Evolutionary conservation across 1,284 basidiomycete species (phyloP).

Genomic region (Cryptococcus wingfieldii): DNA sequence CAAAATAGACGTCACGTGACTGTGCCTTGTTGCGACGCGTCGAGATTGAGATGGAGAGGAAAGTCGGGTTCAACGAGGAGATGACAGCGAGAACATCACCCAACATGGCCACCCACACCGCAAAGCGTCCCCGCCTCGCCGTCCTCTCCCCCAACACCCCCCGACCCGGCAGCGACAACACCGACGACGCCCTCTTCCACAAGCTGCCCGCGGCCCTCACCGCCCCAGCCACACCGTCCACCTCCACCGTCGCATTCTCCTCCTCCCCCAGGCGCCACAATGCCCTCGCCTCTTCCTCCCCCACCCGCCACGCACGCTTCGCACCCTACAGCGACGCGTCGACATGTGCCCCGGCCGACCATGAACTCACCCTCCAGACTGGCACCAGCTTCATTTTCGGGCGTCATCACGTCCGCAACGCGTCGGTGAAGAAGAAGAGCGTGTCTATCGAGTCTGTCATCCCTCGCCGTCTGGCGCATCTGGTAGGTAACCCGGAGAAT

Average conservation of each 20-base stretch:
- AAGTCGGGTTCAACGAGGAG: too few relatives aligned
- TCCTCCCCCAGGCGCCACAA: constrained; percentile 33
- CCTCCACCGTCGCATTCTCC: constrained; percentile 41
- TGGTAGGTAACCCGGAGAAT: constrained; percentile 12
- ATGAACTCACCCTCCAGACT: constrained; percentile 13
- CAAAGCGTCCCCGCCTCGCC: too few relatives aligned
- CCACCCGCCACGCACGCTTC: neutral
- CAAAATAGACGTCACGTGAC: too few relatives aligned
- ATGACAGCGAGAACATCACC: too few relatives aligned
- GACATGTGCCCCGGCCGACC: neutral
- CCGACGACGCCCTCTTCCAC: neutral
- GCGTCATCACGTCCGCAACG: constrained; percentile 27
- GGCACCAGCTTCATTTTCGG: constrained; percentile 37
- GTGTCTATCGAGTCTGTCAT: constrained; percentile 7
- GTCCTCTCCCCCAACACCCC: too few relatives aligned
- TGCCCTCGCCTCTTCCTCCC: constrained; percentile 17
- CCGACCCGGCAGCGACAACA: too few relatives aligned
- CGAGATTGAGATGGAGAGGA: too few relatives aligned
- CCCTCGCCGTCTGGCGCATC: constrained; percentile 10
- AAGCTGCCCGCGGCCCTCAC: neutral
- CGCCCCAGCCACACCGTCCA: constrained; percentile 33
- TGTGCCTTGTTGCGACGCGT: too few relatives aligned
- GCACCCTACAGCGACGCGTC: neutral
- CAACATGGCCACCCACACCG: too few relatives aligned
- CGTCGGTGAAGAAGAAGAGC: neutral